Evolutionary conservation across 495 filamentous ascomycete species (phyloP).

Genomic region (Aspergillus saccharolyticus): DNA sequence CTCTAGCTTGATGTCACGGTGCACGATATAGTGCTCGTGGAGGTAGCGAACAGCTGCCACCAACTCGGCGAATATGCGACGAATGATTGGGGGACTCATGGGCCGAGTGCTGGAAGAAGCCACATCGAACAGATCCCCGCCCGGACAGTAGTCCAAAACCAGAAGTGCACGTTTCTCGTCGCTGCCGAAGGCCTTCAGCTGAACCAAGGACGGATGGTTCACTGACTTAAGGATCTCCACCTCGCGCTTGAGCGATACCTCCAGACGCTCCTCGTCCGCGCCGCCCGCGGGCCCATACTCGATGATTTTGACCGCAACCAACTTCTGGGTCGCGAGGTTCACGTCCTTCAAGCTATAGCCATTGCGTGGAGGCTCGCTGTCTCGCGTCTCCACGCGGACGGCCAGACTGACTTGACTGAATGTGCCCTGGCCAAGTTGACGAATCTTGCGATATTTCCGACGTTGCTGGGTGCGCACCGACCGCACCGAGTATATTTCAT

Average conservation of each 20-base stretch:
- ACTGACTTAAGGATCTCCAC: conserved; percentile 85
- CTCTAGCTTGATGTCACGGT: conserved; percentile 96
- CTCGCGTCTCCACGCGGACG: conserved; percentile 50
- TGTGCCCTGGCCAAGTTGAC: conserved; percentile 82
- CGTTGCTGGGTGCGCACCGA: conserved; percentile 42
- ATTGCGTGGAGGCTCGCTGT: conserved; percentile 19
- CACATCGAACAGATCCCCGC: conserved; percentile 91
- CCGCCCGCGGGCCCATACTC: conserved; percentile 91
- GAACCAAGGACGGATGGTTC: conserved; percentile 82
- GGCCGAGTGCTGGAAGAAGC: conserved; percentile 61
- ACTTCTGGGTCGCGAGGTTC: conserved; percentile 51
- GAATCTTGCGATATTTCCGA: conserved; percentile 65
- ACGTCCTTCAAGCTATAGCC: conserved; percentile 40
- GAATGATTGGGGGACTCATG: conserved; percentile 63
- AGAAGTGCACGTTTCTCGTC: conserved; percentile 75
- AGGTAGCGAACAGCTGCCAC: conserved; percentile 81
- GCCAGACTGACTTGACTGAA: conserved; percentile 93
- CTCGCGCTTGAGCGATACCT: conserved; percentile 89
- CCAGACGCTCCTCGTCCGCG: conserved; percentile 81
- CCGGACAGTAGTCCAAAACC: conserved; percentile 86
- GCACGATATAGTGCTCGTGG: conserved; percentile 80
- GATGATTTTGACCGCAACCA: conserved; percentile 94
- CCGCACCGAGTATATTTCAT: conserved; percentile 42
- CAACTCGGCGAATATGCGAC: conserved; percentile 85
- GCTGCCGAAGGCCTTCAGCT: conserved; percentile 82